Conservation (phyloP, 371 early-diverging fungal genomes). For the Syncephalastrum monosporum region DNA sequence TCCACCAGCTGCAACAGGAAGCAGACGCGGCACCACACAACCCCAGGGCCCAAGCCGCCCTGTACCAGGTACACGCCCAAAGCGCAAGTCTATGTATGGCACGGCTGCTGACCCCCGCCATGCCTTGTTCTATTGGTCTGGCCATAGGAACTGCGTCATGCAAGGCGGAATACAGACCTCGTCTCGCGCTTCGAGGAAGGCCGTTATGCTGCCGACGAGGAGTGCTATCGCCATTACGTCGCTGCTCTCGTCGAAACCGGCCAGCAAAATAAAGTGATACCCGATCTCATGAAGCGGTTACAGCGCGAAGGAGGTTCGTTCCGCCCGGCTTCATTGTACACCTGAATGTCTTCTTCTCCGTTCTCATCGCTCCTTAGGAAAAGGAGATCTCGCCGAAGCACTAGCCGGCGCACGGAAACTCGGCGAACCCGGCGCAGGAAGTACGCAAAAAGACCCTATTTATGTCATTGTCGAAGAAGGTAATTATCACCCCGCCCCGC, state of each 20-base stretch:
- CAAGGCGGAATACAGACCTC: conserved; percentile 47
- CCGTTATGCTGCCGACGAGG: conserved; percentile 55
- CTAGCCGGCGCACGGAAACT: conserved; percentile 8
- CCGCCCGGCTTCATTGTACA: too few species aligned
- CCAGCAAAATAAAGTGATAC: conserved; percentile 57
- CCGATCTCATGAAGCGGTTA: conserved; percentile 55
- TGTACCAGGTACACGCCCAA: background rate
- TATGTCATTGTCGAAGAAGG: conserved; percentile 53
- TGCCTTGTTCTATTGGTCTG: background rate
- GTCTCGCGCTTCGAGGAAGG: conserved; percentile 64
- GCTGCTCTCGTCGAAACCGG: conserved; percentile 60
- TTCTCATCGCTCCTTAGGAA: background rate
- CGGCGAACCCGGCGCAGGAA: conserved; percentile 9
- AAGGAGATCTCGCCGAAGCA: conserved; percentile 9
- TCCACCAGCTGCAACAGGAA: conserved; percentile 27
- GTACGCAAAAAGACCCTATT: conserved; percentile 33
- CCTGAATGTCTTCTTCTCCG: background rate
- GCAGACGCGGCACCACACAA: too few species aligned
- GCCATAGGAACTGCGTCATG: conserved; percentile 51
- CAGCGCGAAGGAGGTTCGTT: conserved; percentile 33
- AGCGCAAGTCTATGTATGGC: too few species aligned
- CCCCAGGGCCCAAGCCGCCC: background rate
- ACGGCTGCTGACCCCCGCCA: background rate
- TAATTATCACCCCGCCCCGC: conserved; percentile 6
- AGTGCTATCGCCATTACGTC: conserved; percentile 60